phyloP scores from a whole-genome alignment of 371 early-diverging fungal genomes.

The Ordospora colligata region DNA sequence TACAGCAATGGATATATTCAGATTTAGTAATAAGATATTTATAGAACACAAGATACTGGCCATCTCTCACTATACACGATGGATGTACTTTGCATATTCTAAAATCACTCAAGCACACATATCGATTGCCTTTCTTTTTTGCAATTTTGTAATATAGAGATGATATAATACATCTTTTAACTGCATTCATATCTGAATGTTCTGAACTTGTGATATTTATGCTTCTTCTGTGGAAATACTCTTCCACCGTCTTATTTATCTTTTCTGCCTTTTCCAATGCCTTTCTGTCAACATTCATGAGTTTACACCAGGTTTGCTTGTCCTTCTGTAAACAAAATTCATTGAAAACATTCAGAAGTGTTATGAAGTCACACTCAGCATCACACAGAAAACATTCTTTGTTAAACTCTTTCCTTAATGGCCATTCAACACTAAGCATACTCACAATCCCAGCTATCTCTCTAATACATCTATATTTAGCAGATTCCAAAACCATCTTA shows the following conservation, averaged over 20 bases:
- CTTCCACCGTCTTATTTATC: background rate
- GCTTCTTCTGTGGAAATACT: background rate
- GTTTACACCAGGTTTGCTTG: background rate
- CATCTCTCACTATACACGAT: background rate
- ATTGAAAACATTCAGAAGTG: background rate
- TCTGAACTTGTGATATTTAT: too few relatives aligned
- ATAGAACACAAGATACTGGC: background rate
- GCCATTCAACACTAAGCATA: constrained; percentile 10
- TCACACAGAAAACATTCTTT: constrained; percentile 82
- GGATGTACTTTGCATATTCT: background rate
- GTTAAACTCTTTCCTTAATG: constrained; percentile 71
- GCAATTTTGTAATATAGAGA: constrained; percentile 8
- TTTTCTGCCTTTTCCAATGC: background rate
- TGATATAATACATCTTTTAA: background rate
- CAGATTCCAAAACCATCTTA: constrained; percentile 29
- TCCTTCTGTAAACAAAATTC: background rate
- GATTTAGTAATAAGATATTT: background rate
- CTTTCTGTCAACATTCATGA: background rate
- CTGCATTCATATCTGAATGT: background rate
- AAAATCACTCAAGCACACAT: background rate
- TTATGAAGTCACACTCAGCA: constrained; percentile 84
- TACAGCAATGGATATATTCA: background rate
- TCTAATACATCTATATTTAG: constrained; percentile 11
- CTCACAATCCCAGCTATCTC: constrained; percentile 22
- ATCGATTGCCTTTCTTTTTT: background rate